Conservation (phyloP, 306 rosid genomes). For the Malus orientalis region DNA sequence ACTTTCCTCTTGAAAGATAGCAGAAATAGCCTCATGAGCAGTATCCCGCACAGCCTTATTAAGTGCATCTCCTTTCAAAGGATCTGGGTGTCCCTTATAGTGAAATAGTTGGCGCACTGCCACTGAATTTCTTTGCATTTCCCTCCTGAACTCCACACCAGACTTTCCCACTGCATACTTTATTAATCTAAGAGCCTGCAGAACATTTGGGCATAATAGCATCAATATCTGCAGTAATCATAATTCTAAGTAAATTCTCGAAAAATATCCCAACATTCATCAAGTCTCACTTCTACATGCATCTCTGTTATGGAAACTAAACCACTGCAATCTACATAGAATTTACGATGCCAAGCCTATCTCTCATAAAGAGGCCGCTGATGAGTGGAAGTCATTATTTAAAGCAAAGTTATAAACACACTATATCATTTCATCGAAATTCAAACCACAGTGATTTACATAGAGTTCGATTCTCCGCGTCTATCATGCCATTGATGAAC, state of each 20-base stretch:
- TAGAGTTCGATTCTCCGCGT: background rate
- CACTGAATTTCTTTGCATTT: conserved; percentile 94
- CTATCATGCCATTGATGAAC: background rate
- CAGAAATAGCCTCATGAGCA: conserved; percentile 78
- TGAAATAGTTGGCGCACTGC: conserved; percentile 84
- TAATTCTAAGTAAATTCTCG: background rate
- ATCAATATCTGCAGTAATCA: conserved; percentile 1
- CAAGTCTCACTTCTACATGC: background rate
- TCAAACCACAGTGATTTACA: background rate
- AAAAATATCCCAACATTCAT: background rate
- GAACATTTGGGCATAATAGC: conserved; percentile 4
- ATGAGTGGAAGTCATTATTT: background rate
- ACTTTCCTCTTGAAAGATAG: conserved; percentile 72
- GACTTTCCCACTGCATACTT: conserved; percentile 85
- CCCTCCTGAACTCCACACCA: conserved; percentile 95
- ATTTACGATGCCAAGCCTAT: background rate
- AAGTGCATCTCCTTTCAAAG: conserved; percentile 89
- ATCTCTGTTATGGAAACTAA: background rate
- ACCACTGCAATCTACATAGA: background rate
- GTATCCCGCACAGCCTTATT: conserved; percentile 91
- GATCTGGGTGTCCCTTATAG: conserved; percentile 85
- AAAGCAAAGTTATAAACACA: background rate
- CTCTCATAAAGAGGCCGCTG: background rate
- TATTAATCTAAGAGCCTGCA: conserved; percentile 87
- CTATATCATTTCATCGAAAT: background rate